phyloP scores from a whole-genome alignment of 768 basidiomycete species.

The Auriscalpium orientale region DNA sequence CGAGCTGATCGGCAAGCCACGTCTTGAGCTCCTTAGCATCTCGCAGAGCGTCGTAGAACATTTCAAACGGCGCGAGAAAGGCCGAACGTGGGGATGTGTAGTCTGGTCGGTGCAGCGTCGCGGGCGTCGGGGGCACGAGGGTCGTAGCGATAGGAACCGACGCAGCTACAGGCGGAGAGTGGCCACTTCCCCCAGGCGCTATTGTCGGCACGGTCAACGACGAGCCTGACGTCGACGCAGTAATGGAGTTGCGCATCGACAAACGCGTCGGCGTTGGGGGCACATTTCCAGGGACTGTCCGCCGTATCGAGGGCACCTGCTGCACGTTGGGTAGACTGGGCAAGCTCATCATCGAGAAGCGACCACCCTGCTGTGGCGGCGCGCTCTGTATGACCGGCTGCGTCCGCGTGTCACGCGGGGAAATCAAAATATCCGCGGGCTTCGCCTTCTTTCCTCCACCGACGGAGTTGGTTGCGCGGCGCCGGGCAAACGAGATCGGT shows the following conservation, averaged over 20 bases:
- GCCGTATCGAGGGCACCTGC: conserved; percentile 5
- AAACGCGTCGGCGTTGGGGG: conserved; percentile 16
- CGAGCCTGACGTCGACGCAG: conserved; percentile 10
- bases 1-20: conserved; percentile 70
- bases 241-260: conserved; percentile 16
- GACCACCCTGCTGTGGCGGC: conserved; percentile 53
- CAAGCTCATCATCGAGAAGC: conserved; percentile 14
- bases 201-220: conserved; percentile 3
- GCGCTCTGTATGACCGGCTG: conserved; percentile 72
- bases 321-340: conserved; percentile 13
- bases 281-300: conserved; percentile 11
- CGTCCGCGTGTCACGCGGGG: conserved; percentile 48
- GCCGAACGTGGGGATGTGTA: conserved; percentile 62
- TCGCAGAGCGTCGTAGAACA: conserved; percentile 78
- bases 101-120: conserved; percentile 52
- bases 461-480: conserved; percentile 61
- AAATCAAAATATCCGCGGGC: conserved; percentile 75
- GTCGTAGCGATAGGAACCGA: conserved; percentile 63
- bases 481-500: conserved; percentile 71
- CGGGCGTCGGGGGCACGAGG: conserved; percentile 63
- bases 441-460: conserved; percentile 41
- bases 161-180: conserved; percentile 41
- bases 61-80: conserved; percentile 76
- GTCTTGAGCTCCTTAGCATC: conserved; percentile 73
- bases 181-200: conserved; percentile 8